These are phyloP conservation scores for Neoascochyta sp. DNA, from an alignment of 2,329 filamentous ascomycete genomes.

Conservation along the genomic window DNA sequence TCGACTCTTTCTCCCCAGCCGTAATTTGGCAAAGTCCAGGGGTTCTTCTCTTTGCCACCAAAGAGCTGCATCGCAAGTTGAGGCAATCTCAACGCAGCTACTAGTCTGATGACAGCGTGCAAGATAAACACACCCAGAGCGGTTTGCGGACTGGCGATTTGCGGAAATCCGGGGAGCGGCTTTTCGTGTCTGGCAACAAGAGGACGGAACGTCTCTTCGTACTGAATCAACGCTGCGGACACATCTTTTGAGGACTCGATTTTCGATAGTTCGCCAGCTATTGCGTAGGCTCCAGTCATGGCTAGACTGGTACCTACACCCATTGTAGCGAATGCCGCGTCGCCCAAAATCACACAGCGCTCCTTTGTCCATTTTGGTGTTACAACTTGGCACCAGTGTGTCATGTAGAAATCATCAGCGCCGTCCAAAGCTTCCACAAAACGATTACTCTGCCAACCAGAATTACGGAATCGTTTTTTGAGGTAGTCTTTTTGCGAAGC, in stretches of 20 bases:
- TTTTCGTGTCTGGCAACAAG: constrained; percentile 14
- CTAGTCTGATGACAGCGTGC: constrained; percentile 12
- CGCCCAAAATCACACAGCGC: constrained; percentile 52
- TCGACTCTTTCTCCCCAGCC: no score
- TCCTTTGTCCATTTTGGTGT: constrained; percentile 45
- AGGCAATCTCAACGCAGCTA: constrained; percentile 4
- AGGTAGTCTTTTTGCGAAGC: constrained; percentile 43
- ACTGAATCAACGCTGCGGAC: constrained; percentile 15
- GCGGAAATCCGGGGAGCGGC: constrained; percentile 10
- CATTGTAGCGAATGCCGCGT: constrained; percentile 45
- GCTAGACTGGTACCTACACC: constrained; percentile 33
- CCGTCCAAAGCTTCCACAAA: constrained; percentile 44
- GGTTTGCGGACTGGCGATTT: constrained; percentile 31
- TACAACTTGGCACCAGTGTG: constrained; percentile 46
- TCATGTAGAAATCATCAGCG: constrained; percentile 48
- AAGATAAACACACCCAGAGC: constrained; percentile 23
- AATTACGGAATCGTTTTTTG: constrained; percentile 32
- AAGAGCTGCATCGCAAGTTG: constrained; percentile 4
- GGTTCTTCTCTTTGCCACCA: constrained; percentile 2
- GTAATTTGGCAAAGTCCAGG: constrained; percentile 14
- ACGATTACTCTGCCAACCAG: constrained; percentile 46
- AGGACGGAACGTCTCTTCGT: constrained; percentile 19
- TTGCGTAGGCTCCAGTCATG: constrained; percentile 38
- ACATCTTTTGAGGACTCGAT: constrained; percentile 16
- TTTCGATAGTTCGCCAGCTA: constrained; percentile 38